These are phyloP conservation scores for Thermomucor indicae-seudaticae DNA, from an alignment of 371 early-diverging fungal genomes.

Conservation along the genomic window DNA sequence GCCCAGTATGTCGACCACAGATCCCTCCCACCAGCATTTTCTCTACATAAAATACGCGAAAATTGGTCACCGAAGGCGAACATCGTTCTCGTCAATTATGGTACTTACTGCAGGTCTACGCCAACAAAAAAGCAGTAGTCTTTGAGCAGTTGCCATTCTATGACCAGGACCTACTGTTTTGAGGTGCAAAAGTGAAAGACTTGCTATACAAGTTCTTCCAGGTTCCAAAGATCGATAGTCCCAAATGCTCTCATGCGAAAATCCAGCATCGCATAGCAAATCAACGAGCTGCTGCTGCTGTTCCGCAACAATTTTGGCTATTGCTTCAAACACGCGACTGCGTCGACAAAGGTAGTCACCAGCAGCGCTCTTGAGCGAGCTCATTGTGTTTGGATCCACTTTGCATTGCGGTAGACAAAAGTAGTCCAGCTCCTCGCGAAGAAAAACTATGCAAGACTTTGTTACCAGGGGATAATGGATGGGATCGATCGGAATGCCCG, in stretches of 20 bases:
- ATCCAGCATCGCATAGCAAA: constrained; percentile 71
- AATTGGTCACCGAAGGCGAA: background rate
- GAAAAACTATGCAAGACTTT: constrained; percentile 16
- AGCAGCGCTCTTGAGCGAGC: constrained; percentile 49
- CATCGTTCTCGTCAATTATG: background rate
- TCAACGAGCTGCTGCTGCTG: constrained; percentile 45
- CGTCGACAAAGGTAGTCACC: constrained; percentile 51
- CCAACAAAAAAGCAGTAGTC: constrained; percentile 67
- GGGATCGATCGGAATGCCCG: too few species aligned
- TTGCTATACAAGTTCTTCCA: constrained; percentile 53
- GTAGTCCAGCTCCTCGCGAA: constrained; percentile 25
- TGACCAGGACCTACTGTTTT: constrained; percentile 43
- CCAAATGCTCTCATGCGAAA: constrained; percentile 59
- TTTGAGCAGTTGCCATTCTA: constrained; percentile 60
- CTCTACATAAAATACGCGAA: constrained; percentile 27
- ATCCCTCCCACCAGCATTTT: constrained; percentile 82
- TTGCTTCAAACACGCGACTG: constrained; percentile 60
- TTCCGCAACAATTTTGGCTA: constrained; percentile 61
- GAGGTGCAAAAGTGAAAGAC: constrained; percentile 58
- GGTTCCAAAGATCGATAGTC: constrained; percentile 66
- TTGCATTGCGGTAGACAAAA: constrained; percentile 10
- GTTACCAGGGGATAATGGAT: constrained; percentile 12
- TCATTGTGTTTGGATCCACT: constrained; percentile 4
- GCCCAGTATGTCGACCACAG: constrained; percentile 46
- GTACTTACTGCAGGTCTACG: constrained; percentile 67